These are phyloP conservation scores for Cetradonia linearis DNA, from an alignment of 495 filamentous ascomycete species.

Conservation along the genomic window DNA sequence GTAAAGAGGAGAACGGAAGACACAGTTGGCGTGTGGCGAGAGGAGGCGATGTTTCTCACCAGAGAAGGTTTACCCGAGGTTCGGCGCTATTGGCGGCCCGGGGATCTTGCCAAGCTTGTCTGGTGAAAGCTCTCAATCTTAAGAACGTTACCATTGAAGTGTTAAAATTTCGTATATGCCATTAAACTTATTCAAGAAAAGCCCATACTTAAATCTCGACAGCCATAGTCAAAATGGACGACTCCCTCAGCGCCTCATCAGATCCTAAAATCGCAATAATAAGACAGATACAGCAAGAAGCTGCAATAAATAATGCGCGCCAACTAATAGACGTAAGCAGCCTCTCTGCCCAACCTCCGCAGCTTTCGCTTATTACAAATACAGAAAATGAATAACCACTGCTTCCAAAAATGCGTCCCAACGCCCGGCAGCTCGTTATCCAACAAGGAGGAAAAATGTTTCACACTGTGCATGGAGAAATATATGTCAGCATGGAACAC, in stretches of 20 bases:
- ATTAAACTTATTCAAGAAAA: not conserved
- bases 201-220: constrained; percentile 21
- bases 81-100: constrained; percentile 12
- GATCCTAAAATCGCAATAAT: constrained; percentile 62
- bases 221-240: constrained; percentile 19
- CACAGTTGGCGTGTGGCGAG: constrained; percentile 13
- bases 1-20: not conserved
- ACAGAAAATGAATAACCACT: constrained; percentile 94
- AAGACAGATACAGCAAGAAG: constrained; percentile 62
- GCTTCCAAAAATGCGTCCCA: constrained; percentile 87
- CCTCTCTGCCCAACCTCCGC: not conserved
- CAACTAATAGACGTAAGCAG: constrained; percentile 59
- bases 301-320: constrained; percentile 64
- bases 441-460: constrained; percentile 61
- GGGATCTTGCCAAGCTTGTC: not conserved
- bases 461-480: constrained; percentile 89
- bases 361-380: not conserved
- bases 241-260: constrained; percentile 27
- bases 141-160: not conserved
- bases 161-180: not conserved
- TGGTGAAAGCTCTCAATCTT: not conserved
- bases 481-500: constrained; percentile 91
- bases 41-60: constrained; percentile 2
- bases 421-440: constrained; percentile 72
- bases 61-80: constrained; percentile 3